Evolutionary conservation across 768 basidiomycete genomes (phyloP).

Genomic region (Cytidiella melzeri): DNA sequence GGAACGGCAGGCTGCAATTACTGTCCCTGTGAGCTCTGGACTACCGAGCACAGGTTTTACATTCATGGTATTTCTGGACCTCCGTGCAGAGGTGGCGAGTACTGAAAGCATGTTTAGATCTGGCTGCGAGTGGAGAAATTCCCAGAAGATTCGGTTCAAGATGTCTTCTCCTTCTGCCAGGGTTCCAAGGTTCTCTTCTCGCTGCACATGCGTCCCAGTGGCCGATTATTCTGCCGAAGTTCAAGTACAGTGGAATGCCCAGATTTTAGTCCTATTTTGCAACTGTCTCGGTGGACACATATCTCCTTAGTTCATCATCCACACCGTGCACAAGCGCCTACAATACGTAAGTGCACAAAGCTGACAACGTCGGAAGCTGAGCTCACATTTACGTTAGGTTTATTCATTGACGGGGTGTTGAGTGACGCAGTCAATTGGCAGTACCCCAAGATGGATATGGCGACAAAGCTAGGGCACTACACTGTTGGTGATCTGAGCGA

Average conservation of each 20-base stretch:
- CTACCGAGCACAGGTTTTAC: constrained; percentile 63
- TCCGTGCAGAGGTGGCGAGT: neutral
- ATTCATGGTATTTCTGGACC: constrained; percentile 47
- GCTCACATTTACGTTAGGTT: constrained; percentile 35
- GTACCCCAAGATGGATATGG: constrained; percentile 51
- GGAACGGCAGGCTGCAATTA: constrained; percentile 47
- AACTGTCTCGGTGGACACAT: constrained; percentile 67
- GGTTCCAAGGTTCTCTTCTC: constrained; percentile 32
- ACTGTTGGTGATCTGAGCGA: constrained; percentile 48
- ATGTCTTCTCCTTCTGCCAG: constrained; percentile 32
- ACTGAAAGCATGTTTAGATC: constrained; percentile 28
- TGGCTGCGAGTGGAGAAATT: constrained; percentile 46
- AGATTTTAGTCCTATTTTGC: constrained; percentile 41
- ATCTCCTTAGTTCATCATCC: constrained; percentile 62
- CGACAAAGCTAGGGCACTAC: constrained; percentile 36
- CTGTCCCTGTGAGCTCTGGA: constrained; percentile 43
- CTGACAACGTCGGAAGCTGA: neutral
- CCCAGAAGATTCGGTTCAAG: constrained; percentile 27
- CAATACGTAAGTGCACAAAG: constrained; percentile 40
- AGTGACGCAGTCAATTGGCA: constrained; percentile 55
- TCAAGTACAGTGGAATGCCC: constrained; percentile 33
- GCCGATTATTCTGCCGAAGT: constrained; percentile 46
- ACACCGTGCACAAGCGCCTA: constrained; percentile 45
- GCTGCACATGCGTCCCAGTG: constrained; percentile 47
- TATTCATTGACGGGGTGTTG: constrained; percentile 71